Evolutionary conservation across 805 yeast species (phyloP).

Genomic region (Kuraishia ogatae): DNA sequence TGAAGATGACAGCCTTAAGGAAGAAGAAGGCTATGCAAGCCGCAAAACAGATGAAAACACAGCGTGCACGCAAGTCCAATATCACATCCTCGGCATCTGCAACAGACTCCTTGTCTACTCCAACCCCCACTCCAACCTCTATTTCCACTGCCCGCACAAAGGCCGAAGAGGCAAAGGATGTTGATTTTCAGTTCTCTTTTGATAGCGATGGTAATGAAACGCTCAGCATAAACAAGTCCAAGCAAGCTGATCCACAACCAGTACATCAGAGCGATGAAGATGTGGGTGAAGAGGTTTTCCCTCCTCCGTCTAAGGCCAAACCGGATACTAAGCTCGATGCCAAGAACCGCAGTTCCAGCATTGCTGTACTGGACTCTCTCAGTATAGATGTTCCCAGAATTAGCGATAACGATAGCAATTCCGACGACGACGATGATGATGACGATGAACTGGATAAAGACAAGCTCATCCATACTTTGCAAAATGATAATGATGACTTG

Average conservation of each 20-base stretch:
- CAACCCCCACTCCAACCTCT: background rate
- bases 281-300: slow-evolving; percentile 46
- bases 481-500: slow-evolving; percentile 28
- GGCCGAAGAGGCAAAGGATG: slow-evolving; percentile 19
- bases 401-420: slow-evolving; percentile 31
- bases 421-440: slow-evolving; percentile 66
- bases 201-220: slow-evolving; percentile 31
- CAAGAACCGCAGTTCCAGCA: background rate
- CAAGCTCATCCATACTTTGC: slow-evolving; percentile 29
- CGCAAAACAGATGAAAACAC: slow-evolving; percentile 18
- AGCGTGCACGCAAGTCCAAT: slow-evolving; percentile 4
- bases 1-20: slow-evolving; percentile 59
- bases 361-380: slow-evolving; percentile 17
- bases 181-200: slow-evolving; percentile 31
- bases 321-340: background rate
- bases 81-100: slow-evolving; percentile 7
- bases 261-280: slow-evolving; percentile 36
- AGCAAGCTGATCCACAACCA: slow-evolving; percentile 1
- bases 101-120: background rate
- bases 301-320: slow-evolving; percentile 1
- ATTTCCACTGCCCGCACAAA: background rate
- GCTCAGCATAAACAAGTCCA: slow-evolving; percentile 11
- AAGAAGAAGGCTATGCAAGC: slow-evolving; percentile 49
- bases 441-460: slow-evolving; percentile 54
- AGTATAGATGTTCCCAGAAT: slow-evolving; percentile 41